These are phyloP conservation scores for Syzygium aromaticum DNA, from an alignment of 345 rosid species.

Conservation along the genomic window DNA sequence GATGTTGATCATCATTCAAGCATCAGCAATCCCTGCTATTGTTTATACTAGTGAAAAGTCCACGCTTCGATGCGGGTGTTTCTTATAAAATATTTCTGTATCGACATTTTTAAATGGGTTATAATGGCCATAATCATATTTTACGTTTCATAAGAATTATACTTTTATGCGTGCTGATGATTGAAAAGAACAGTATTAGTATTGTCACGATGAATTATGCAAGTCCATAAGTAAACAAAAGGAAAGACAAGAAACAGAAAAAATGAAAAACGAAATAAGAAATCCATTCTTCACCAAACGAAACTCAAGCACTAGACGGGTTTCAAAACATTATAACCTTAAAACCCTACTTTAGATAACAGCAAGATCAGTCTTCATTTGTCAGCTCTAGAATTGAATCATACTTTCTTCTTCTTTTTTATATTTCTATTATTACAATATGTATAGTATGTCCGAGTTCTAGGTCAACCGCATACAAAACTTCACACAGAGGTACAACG, in stretches of 20 bases:
- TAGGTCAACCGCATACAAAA: not conserved
- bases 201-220: not conserved
- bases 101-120: not conserved
- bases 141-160: not conserved
- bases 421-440: not conserved
- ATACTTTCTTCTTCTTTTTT: not conserved
- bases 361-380: not conserved
- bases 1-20: not conserved
- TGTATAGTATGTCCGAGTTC: not conserved
- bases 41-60: not conserved
- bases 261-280: not conserved
- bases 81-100: not conserved
- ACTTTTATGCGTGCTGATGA: fast-evolving
- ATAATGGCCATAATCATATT: not conserved
- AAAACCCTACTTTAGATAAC: not conserved
- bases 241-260: not conserved
- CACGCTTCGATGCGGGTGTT: not conserved
- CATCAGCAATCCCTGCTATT: not conserved
- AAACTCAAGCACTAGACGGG: not conserved
- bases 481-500: not conserved
- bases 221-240: not conserved
- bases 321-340: not conserved
- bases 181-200: not conserved
- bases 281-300: not conserved
- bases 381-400: not conserved